phyloP scores from a whole-genome alignment of 208 protist species.

The Acanthamoeba pearcei region DNA sequence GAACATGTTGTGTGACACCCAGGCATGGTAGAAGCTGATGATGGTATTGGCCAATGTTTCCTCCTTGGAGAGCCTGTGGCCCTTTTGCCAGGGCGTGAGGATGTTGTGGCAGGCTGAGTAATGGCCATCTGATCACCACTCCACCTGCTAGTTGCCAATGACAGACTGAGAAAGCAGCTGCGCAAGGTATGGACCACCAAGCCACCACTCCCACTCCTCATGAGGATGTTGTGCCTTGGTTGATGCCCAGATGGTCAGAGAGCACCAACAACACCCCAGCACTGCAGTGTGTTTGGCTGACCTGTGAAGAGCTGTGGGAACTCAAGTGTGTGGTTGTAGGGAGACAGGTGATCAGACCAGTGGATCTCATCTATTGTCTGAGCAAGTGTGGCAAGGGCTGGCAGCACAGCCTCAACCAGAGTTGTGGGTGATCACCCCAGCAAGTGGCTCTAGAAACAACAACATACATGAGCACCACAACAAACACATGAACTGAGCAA shows the following conservation, averaged over 20 bases:
- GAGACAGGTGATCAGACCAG: neutral
- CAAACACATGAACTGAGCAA: no score
- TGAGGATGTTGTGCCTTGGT: neutral
- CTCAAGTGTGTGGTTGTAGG: neutral
- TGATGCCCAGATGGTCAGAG: neutral
- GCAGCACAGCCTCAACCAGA: neutral
- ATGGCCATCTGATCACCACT: neutral
- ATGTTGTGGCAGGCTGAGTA: neutral
- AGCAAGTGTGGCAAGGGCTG: neutral
- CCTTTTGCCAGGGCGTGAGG: neutral
- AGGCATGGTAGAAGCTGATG: neutral
- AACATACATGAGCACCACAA: no score
- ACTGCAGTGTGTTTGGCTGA: no score
- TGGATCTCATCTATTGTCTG: neutral
- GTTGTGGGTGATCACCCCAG: neutral
- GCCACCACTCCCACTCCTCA: slow-evolving; percentile 3
- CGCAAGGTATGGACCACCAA: neutral
- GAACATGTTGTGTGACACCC: neutral
- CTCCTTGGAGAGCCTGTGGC: neutral
- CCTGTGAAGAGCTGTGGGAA: neutral
- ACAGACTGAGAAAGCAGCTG: neutral
- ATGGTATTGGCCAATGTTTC: neutral
- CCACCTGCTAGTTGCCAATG: no score
- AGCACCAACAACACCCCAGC: no score
- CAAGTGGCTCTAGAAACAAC: no score